phyloP scores from a whole-genome alignment of 2,329 filamentous ascomycete genomes.

The Botrytis pseudocinerea region DNA sequence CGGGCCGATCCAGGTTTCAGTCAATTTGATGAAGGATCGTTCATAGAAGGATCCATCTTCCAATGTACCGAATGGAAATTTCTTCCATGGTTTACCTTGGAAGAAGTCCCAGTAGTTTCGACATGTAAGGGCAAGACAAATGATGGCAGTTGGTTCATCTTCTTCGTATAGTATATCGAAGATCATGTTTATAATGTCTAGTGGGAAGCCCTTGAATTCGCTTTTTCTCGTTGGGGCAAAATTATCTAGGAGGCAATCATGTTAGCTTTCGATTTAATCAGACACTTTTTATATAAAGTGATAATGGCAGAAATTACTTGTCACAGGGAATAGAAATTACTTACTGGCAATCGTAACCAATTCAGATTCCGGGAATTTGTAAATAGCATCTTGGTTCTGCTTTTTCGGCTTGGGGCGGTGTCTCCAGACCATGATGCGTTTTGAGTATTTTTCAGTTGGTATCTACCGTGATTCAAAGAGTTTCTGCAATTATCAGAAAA shows the following conservation, averaged over 20 bases:
- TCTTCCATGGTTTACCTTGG: neutral
- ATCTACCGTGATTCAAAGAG: neutral
- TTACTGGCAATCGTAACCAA: neutral
- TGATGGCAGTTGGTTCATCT: neutral
- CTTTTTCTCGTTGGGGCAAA: neutral
- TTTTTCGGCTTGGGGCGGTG: neutral
- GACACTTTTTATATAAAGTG: neutral
- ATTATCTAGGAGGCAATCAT: neutral
- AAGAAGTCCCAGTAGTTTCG: neutral
- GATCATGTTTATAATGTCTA: neutral
- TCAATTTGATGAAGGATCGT: neutral
- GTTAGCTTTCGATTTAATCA: neutral
- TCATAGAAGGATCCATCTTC: neutral
- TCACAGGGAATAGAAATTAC: fast-evolving
- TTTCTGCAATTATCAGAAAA: neutral
- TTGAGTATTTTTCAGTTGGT: too few relatives aligned
- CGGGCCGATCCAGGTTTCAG: neutral
- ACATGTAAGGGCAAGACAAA: neutral
- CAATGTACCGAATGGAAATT: neutral
- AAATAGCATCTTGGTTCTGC: neutral
- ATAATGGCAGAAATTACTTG: too few relatives aligned
- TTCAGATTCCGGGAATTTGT: too few relatives aligned
- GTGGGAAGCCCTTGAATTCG: neutral
- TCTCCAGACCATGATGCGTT: neutral
- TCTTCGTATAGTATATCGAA: neutral